Base-by-base conservation (phyloP, 495 filamentous ascomycete genomes). In the Aspergillus campestris region DNA sequence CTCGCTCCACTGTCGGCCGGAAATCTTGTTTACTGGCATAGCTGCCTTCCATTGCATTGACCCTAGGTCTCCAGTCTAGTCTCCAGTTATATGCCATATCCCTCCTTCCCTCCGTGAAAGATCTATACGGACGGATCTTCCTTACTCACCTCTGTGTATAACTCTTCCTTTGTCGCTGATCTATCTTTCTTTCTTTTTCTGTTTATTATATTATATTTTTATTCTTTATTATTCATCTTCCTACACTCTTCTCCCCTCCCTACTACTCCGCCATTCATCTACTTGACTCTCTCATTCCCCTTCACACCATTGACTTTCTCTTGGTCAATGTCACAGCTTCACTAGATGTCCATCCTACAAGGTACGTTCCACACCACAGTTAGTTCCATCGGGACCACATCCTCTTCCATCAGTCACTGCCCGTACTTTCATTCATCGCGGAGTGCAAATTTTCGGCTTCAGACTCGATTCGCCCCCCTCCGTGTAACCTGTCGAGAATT, bases 311-410 rank as follows among this genome's bases (percentile, higher is more conserved):
- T 34, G 9, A 34, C 12, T 34, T 34, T 34, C 9, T 12, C 5
- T 12, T 34, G 12, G 9, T 34, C 12, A 10, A 10, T 34, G 9
- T 12, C 12, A 34, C 32, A 10, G 5, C 5, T 34, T 37, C 40
- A 34, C 45, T 52, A 53, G 49, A 57, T 57, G 54, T 57, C 50
- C 47, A 53, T 37, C 47, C 31, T 30, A 31, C 43, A 50, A 50
- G 54, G 54, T 57, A 53, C 33, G 54, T 31, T 12, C 32, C 32
- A 34, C 32, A 34, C 18, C 18, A 34, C 27, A 31, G 31, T 30
- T 33, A 32, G 27, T 7, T 43, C 18, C 5, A 43, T 15, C 14
- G 10, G 10, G 14, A 33, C 34, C 40, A 13, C 40, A 11, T 34
- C 15, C 31, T 24, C 18, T 40, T n/a, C 30, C 42, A 38, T 41